Evolutionary conservation across 441 rosid species (phyloP).

Genomic region (Eruca vesicaria): DNA sequence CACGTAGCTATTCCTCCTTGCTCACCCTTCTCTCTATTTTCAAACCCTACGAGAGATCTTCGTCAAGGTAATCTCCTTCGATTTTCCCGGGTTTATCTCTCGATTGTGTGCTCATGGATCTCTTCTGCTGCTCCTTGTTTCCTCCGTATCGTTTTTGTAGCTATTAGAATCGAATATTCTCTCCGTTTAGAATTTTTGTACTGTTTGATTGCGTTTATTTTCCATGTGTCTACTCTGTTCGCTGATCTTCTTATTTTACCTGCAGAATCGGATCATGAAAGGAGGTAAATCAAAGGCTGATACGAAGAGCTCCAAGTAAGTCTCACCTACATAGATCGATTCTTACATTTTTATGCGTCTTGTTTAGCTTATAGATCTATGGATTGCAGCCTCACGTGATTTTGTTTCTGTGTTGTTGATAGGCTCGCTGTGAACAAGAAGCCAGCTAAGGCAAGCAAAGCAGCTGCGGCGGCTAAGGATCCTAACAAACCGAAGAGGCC

Average conservation of each 20-base stretch:
- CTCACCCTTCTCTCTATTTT: neutral
- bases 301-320: slow-evolving; percentile 66
- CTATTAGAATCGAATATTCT: neutral
- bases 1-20: neutral
- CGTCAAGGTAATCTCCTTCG: slow-evolving; percentile 41
- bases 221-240: neutral
- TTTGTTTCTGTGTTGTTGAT: neutral
- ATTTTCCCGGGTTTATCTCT: neutral
- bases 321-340: neutral
- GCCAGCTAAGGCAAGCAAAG: slow-evolving; percentile 54
- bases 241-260: slow-evolving; percentile 34
- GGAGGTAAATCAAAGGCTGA: slow-evolving; percentile 87
- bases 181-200: neutral
- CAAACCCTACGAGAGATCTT: slow-evolving; percentile 42
- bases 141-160: neutral
- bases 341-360: neutral
- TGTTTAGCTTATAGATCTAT: slow-evolving; percentile 33
- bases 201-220: slow-evolving; percentile 8
- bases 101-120: neutral
- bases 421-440: slow-evolving; percentile 93
- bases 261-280: slow-evolving; percentile 75
- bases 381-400: neutral
- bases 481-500: slow-evolving; percentile 98
- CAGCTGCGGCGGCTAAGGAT: slow-evolving; percentile 71
- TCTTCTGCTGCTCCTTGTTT: neutral